These are phyloP conservation scores for Mycena haematopus DNA, from an alignment of 768 basidiomycete species.

Conservation along the genomic window DNA sequence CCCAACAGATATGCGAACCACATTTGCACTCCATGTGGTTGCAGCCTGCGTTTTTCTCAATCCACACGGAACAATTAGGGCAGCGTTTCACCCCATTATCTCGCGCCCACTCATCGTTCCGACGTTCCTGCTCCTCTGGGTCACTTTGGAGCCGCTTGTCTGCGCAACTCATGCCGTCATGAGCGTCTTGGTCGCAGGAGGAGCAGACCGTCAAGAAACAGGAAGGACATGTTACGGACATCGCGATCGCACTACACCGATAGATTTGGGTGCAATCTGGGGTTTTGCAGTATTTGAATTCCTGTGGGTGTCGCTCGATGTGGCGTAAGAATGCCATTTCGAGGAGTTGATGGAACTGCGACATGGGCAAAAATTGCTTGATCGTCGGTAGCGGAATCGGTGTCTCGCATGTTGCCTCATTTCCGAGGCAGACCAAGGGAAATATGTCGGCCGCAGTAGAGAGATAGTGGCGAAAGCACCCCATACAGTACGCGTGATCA, in stretches of 20 bases:
- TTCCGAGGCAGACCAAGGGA: conserved; percentile 29
- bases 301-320: conserved; percentile 26
- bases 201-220: conserved; percentile 58
- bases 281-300: conserved; percentile 32
- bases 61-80: conserved; percentile 50
- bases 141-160: conserved; percentile 42
- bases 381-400: conserved; percentile 29
- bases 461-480: conserved; percentile 38
- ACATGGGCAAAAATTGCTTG: conserved; percentile 14
- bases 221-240: conserved; percentile 54
- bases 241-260: conserved; percentile 7
- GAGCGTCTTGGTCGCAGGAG: conserved; percentile 54
- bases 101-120: conserved; percentile 48
- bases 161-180: conserved; percentile 59
- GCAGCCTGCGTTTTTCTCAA: conserved; percentile 60
- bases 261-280: conserved; percentile 31
- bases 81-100: conserved; percentile 51
- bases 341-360: conserved; percentile 26
- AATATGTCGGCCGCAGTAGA: conserved; percentile 30
- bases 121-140: conserved; percentile 48
- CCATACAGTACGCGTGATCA: conserved; percentile 38
- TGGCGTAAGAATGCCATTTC: conserved; percentile 26
- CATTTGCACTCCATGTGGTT: conserved; percentile 62
- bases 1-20: conserved; percentile 62
- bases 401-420: conserved; percentile 27